These are phyloP conservation scores for Brassica carinata DNA, from an alignment of 345 rosid genomes.

Conservation along the genomic window DNA sequence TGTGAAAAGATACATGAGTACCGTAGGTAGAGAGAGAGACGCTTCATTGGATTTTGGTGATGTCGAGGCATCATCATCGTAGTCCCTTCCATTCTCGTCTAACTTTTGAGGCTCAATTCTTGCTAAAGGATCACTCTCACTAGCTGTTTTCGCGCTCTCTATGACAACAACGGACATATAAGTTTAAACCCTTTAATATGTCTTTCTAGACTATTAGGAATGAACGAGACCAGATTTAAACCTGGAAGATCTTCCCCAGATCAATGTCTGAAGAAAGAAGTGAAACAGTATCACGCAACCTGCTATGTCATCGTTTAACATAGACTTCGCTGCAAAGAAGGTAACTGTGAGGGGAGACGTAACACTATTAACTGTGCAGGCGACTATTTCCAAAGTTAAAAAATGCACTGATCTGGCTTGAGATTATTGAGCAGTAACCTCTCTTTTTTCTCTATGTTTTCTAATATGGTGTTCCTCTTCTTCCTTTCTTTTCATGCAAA, in stretches of 20 bases:
- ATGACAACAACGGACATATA: slow-evolving; percentile 14
- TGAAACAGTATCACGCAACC: no score
- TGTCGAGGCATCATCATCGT: slow-evolving; percentile 45
- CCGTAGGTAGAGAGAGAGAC: slow-evolving; percentile 42
- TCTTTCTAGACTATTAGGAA: not conserved
- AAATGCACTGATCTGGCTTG: no score
- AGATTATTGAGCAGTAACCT: no score
- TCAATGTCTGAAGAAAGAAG: no score
- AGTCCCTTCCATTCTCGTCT: slow-evolving; percentile 53
- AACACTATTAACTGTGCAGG: no score
- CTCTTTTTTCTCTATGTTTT: no score
- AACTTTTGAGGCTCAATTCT: slow-evolving; percentile 44
- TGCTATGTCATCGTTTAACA: no score
- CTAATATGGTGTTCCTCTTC: no score
- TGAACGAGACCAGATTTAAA: slow-evolving; percentile 22
- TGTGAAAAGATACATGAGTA: slow-evolving; percentile 55
- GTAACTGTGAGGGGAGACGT: no score
- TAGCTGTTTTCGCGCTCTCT: slow-evolving; percentile 67
- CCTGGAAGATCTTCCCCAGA: slow-evolving; percentile 95
- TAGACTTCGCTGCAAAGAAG: no score
- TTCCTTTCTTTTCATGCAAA: no score
- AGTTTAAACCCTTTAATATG: not conserved
- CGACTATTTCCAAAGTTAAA: no score
- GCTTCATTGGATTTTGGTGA: slow-evolving; percentile 59
- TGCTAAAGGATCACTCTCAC: slow-evolving; percentile 56